Evolutionary conservation across 2,329 filamentous ascomycete species (phyloP), one percentile per base, ranked within the genome.

Genomic region (Trichoderma hamatum): DNA sequence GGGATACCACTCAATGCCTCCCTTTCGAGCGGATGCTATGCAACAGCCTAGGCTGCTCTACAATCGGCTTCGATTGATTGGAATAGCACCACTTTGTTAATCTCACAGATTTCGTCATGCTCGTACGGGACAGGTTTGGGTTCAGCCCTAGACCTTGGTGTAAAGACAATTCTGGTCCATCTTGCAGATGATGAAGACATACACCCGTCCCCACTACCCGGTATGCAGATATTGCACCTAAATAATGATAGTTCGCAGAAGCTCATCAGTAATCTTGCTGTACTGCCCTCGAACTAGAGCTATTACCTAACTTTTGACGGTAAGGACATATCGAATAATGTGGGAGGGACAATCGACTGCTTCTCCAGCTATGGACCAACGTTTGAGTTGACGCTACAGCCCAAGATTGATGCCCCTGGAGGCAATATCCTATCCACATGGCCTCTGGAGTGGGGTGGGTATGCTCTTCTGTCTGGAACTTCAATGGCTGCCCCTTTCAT

Each of bases 401-500:
- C 82, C 14, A 75, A 81, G 52, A 70, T 83, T 56, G 77, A 77
- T 21, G 76, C 80, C 0, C 79, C 80, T 0, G 81, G 82, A 59
- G 78, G 79, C 21, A 76, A 77, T 30, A 83, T 85, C 64, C 73
- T 84, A 24, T 82, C 81, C 2, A 84, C 83, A 0, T 86, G 78
- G 70, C 84, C 82, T 0, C 74, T 81, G 3, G 74, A 73, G 4
- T 70, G 77, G 5, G 74, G 75, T 28, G 64, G 70, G 11, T 84
- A 83, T 70, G 79, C 77, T n/a, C 77, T 84, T 13, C 72, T 80
- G 19, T 80, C 76, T 32, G 84, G 84, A 43, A 85, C 84, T 1
- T 84, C 81, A 3, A 85, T 85, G 83, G 78, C 82, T 6, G 78
- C 79, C 58, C 82, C 82, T 6, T 78, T 81, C 60, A 75, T 80